phyloP scores from a whole-genome alignment of 176 grass and related monocot genomes.

The Phragmites australis region DNA sequence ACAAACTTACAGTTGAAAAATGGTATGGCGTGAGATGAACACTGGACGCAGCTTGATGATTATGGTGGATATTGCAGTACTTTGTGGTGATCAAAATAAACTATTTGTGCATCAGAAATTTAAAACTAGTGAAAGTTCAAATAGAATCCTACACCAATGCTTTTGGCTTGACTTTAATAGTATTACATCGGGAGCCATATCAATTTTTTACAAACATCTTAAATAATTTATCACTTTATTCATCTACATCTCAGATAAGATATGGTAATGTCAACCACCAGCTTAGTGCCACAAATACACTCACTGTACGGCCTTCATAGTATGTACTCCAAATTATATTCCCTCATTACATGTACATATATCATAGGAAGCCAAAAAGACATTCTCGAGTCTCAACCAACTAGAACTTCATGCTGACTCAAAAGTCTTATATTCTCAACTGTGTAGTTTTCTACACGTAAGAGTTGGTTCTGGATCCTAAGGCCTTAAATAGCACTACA shows the following conservation, averaged over 20 bases:
- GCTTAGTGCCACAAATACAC: neutral
- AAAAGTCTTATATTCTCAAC: neutral
- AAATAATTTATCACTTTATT: neutral
- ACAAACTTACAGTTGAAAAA: slow-evolving; percentile 10
- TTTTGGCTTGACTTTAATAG: neutral
- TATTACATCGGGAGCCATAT: neutral
- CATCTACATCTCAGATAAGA: neutral
- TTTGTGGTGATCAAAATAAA: neutral
- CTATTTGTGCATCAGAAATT: neutral
- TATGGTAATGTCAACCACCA: neutral
- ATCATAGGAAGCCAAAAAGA: neutral
- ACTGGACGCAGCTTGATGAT: neutral
- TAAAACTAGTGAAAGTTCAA: neutral
- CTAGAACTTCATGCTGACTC: neutral
- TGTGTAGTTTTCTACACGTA: neutral
- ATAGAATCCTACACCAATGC: neutral
- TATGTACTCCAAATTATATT: slow-evolving; percentile 7
- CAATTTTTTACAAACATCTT: neutral
- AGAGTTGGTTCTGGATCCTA: neutral
- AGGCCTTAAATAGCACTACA: neutral
- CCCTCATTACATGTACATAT: neutral
- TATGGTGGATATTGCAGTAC: neutral
- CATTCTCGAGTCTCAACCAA: neutral
- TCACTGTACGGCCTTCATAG: neutral
- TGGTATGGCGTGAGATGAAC: neutral